Evolutionary conservation across 148 eudicot genomes (phyloP), one percentile per base, ranked within the genome.

Genomic region (Camellia granthamiana): DNA sequence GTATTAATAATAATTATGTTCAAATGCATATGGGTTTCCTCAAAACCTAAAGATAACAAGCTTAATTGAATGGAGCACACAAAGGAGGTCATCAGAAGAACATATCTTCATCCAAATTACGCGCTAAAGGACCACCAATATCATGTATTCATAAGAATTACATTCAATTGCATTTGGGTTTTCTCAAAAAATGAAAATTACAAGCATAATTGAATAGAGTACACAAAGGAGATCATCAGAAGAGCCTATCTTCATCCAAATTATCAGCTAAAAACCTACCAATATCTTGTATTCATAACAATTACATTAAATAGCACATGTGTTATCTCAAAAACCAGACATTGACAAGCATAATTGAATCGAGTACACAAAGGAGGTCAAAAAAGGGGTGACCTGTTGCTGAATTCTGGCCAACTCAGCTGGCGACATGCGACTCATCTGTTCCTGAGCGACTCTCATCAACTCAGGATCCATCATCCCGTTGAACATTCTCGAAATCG

Each of bases 401-500:
- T 93, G 97, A 80, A 95, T 93, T 85, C 88, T 84, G 64, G 97
- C 92, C 51, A 95, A 62, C 7, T 95, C 97, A 69, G 80, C 88
- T 0, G 97, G 97, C 49, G 97, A 90, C 97, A 95, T 90, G 47
- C 97, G 99, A 84, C 89, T 90, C 93, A 95, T 95, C 90, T 95
- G 99, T 79, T 95, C 97, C 80, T 93, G 97, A 41, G 99, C 99
- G 60, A 95, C 84, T 75, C 88, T 88, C 61, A 95, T 84, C 80
- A 95, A 52, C 81, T 93, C 99, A 7, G 99, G 97, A 93, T 95
- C 97, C 97, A 95, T 93, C 99, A 91, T 93, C 12, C 90, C 92
- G 73, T 87, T 85, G 78, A 81, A 88, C 92, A 91, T 90, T 58
- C 38, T 81, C 51, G 0, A 42, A 76, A 3, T 42, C 74, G 42